Percentiles rank a stretch among this genome's conserved stretches.
Conservation (phyloP, 768 basidiomycete genomes). For the Rhodotorula babjevae region DNA sequence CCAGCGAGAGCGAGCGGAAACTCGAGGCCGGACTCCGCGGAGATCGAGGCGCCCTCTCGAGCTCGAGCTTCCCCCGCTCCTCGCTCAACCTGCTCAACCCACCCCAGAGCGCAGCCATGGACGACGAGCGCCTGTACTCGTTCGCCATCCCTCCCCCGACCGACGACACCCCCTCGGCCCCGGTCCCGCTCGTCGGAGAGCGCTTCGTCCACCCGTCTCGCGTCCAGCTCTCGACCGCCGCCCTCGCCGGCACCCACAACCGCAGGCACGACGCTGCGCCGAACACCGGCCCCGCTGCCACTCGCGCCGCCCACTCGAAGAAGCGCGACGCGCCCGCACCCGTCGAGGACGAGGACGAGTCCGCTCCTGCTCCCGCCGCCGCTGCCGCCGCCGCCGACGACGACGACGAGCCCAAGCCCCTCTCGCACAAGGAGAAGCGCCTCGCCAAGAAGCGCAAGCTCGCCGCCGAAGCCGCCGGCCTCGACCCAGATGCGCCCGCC, state of each 20-base stretch:
- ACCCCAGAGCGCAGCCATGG: background rate
- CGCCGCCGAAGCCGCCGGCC: constrained; percentile 20
- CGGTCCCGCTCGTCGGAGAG: background rate
- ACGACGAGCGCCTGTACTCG: background rate
- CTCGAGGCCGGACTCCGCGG: too few relatives aligned
- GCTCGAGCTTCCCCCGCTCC: background rate
- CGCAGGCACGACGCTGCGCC: constrained; percentile 2
- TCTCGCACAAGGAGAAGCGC: constrained; percentile 42
- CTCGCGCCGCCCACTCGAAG: background rate
- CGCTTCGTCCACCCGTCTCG: background rate
- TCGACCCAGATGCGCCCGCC: background rate
- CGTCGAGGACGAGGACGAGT: background rate
- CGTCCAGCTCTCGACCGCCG: background rate
- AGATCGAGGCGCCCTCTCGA: background rate
- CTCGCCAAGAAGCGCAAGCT: constrained; percentile 37
- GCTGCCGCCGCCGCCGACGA: background rate
- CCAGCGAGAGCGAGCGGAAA: too few relatives aligned
- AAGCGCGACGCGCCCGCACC: constrained; percentile 10
- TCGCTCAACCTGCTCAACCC: background rate
- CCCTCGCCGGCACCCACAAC: constrained; percentile 3
- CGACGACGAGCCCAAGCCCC: constrained; percentile 22
- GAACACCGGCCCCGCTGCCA: background rate
- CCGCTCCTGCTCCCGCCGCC: background rate
- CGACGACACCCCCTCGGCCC: background rate
- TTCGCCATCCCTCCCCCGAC: constrained; percentile 7